Evolutionary conservation across 371 early-diverging fungal genomes (phyloP), one percentile per base, ranked within the genome.

Genomic region (Syncephalastrum racemosum): DNA sequence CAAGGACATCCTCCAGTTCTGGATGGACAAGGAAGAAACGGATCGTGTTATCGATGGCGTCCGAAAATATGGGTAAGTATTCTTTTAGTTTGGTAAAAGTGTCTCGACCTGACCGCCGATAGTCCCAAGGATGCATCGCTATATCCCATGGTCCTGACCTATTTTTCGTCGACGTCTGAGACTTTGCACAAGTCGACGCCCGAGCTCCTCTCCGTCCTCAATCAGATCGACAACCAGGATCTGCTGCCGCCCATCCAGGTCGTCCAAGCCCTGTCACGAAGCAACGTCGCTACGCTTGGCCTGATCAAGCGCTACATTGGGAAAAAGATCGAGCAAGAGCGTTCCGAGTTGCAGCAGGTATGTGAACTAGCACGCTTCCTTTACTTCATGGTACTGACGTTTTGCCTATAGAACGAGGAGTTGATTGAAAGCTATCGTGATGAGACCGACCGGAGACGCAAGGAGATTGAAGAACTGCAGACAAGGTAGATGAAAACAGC

Each of bases 171-270:
- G 15, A 80, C 78, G 18, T 80, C 84, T 41, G 82, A 81, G 51
- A 82, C 82, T 19, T 62, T 75, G 55, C 59, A 60, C n/a, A 79
- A 74, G 46, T 81, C 80, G 16, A 80, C 77, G 7, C 65, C 76
- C 20, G 83, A 88, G 55, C 64, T 93, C 46, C 54, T 82, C 5
- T 80, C 88, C 51, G 89, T 94, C 1, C 73, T 97, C 57, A 82
- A 84, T 40, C 85, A 86, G 16, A 94, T 96, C 59, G 94, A 95
- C 51, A 75, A 80, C n/a, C 80, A 87, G 58, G 90, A 90, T 50
- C 69, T 97, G 18, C 66, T 97, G 63, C 89, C 93, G 19, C 95
- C 94, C 13, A 71, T 96, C 44, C 89, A 95, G 58, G 92, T 97
- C 2, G 74, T 97, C 0, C 92, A 94, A 56, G 85, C 91, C 6